These are phyloP conservation scores for Monosporascus sp. DNA, from an alignment of 2,329 filamentous ascomycete genomes.

Conservation along the genomic window DNA sequence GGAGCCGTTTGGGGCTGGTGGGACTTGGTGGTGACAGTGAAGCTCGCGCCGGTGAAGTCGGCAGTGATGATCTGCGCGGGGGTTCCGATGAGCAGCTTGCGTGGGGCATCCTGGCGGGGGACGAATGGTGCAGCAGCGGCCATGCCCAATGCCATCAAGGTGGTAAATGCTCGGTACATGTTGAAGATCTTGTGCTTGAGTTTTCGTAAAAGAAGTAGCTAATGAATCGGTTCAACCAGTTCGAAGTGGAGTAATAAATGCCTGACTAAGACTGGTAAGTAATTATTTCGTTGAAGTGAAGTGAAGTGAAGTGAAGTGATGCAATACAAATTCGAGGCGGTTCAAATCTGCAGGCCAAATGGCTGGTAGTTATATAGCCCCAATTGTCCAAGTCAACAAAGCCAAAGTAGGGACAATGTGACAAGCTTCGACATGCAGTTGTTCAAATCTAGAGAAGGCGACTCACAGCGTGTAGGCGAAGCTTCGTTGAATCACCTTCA, in stretches of 20 bases:
- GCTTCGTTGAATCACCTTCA: too few relatives aligned
- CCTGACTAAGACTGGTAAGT: neutral
- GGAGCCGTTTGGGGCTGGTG: slow-evolving; percentile 25
- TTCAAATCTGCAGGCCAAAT: too few relatives aligned
- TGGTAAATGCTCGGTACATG: slow-evolving; percentile 8
- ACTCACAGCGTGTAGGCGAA: too few relatives aligned
- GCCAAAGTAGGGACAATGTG: too few relatives aligned
- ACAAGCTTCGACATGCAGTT: too few relatives aligned
- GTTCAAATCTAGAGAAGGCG: too few relatives aligned
- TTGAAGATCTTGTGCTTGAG: neutral
- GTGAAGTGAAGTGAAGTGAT: neutral
- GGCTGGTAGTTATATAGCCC: too few relatives aligned
- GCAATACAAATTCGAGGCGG: too few relatives aligned
- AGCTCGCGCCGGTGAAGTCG: slow-evolving; percentile 34
- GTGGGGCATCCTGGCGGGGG: slow-evolving; percentile 5
- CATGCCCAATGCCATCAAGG: slow-evolving; percentile 19
- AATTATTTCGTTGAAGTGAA: neutral
- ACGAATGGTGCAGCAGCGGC: slow-evolving; percentile 16
- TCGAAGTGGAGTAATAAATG: neutral
- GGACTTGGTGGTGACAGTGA: slow-evolving; percentile 33
- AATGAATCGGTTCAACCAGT: neutral
- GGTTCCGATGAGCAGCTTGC: slow-evolving; percentile 35
- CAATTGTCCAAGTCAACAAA: too few relatives aligned
- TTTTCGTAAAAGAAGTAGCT: neutral
- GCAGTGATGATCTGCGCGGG: slow-evolving; percentile 35